Conservation (phyloP, 73 alveolate genomes). For the Paraurostyla sp. region DNA sequence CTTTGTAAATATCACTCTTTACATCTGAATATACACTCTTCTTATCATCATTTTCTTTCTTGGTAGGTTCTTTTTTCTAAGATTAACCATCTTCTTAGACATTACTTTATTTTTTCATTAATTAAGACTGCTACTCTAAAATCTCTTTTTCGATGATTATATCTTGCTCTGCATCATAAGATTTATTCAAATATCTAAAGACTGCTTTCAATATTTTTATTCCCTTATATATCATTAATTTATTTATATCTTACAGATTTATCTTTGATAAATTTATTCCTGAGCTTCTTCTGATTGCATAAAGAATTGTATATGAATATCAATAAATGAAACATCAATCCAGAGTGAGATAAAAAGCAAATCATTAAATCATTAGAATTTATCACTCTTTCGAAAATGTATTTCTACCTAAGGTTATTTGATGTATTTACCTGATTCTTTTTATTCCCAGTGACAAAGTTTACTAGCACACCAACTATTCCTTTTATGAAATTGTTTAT, state of each 20-base stretch:
- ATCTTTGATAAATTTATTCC: constrained; percentile 22
- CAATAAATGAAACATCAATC: constrained; percentile 2
- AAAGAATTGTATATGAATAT: constrained; percentile 41
- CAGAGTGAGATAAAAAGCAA: not conserved
- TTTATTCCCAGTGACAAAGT: constrained; percentile 45
- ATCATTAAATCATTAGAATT: not conserved
- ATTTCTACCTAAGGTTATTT: constrained; percentile 7
- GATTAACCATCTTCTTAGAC: no score
- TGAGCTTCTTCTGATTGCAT: constrained; percentile 7
- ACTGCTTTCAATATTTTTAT: constrained; percentile 10
- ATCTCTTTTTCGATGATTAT: not conserved
- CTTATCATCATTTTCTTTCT: not conserved
- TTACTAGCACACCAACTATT: constrained; percentile 7
- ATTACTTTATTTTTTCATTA: no score
- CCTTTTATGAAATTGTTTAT: not conserved
- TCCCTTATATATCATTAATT: constrained; percentile 2
- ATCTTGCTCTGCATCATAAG: constrained; percentile 24
- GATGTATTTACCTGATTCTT: constrained; percentile 42
- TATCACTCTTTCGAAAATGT: constrained; percentile 39
- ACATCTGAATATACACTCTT: constrained; percentile 36
- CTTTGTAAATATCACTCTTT: constrained; percentile 43
- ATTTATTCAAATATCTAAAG: not conserved
- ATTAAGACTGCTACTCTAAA: not conserved
- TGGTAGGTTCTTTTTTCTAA: not conserved
- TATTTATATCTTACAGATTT: not conserved